Evolutionary conservation across 495 filamentous ascomycete genomes (phyloP).

Genomic region (Penicillium mononematosum): DNA sequence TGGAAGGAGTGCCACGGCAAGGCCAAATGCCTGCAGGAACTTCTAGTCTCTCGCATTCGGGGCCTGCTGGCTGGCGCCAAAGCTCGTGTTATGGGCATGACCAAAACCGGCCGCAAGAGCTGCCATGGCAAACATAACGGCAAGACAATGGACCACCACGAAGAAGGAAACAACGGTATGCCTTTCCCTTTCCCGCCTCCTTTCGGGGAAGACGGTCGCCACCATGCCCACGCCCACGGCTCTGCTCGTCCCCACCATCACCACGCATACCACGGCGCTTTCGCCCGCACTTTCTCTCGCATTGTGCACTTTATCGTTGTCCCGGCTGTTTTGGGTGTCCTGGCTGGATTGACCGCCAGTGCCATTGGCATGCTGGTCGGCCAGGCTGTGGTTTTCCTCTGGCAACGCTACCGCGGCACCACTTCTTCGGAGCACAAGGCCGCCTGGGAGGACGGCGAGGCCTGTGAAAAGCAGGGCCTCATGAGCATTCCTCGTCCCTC

Average conservation of each 20-base stretch:
- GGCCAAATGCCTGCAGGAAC: conserved; percentile 39
- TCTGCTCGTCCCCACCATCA: conserved; percentile 25
- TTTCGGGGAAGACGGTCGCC: conserved; percentile 8
- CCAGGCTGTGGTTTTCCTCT: conserved; percentile 50
- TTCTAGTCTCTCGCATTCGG: conserved; percentile 41
- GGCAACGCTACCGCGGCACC: conserved; percentile 46
- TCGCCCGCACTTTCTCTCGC: conserved; percentile 44
- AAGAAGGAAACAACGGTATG: conserved; percentile 18
- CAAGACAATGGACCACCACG: conserved; percentile 16
- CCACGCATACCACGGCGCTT: conserved; percentile 37
- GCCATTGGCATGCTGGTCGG: conserved; percentile 56
- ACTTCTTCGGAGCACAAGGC: conserved; percentile 30
- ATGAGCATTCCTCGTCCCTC: conserved; percentile 33
- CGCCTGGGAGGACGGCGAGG: conserved; percentile 36
- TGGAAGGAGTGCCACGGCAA: conserved; percentile 46
- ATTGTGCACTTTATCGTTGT: conserved; percentile 51
- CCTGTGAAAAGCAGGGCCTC: conserved; percentile 44
- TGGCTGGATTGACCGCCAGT: conserved; percentile 50
- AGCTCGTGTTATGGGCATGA: conserved; percentile 38
- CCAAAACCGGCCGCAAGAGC: conserved; percentile 32
- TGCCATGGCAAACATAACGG: conserved; percentile 30
- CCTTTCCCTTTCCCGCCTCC: conserved; percentile 10
- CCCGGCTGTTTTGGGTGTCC: conserved; percentile 46
- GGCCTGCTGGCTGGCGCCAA: conserved; percentile 40
- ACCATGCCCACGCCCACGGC: conserved; percentile 15